Evolutionary conservation across 768 basidiomycete species (phyloP).

Genomic region (Lactifluus subvellereus): DNA sequence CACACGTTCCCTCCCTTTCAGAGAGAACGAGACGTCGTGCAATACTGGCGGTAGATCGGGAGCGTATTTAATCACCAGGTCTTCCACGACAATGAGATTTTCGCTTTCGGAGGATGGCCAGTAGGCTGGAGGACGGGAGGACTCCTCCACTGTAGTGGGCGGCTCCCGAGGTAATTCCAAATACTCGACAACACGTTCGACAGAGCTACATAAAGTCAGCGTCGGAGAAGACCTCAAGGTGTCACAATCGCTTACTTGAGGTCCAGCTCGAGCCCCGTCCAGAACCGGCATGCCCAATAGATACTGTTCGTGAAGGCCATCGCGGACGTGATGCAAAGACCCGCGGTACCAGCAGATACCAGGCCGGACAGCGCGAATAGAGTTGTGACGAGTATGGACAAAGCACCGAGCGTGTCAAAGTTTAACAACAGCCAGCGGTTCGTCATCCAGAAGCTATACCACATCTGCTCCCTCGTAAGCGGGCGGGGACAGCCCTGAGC

Average conservation of each 20-base stretch:
- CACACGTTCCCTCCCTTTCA: slow-evolving; percentile 67
- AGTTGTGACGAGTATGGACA: slow-evolving; percentile 69
- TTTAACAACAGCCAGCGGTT: slow-evolving; percentile 81
- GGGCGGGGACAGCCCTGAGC: not conserved
- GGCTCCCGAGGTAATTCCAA: slow-evolving; percentile 87
- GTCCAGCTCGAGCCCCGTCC: slow-evolving; percentile 61
- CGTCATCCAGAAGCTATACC: slow-evolving; percentile 87
- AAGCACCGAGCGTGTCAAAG: slow-evolving; percentile 72
- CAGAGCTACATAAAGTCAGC: slow-evolving; percentile 46
- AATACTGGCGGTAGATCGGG: slow-evolving; percentile 80
- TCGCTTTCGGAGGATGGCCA: slow-evolving; percentile 78
- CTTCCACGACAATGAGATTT: slow-evolving; percentile 59
- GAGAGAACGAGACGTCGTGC: slow-evolving; percentile 64
- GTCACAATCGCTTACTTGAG: slow-evolving; percentile 50
- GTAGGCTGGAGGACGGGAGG: slow-evolving; percentile 76
- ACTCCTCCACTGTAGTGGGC: slow-evolving; percentile 67
- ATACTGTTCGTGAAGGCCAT: slow-evolving; percentile 52
- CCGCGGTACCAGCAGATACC: slow-evolving; percentile 55
- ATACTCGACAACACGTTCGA: slow-evolving; percentile 90
- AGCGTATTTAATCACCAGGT: slow-evolving; percentile 76
- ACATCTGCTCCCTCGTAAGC: slow-evolving; percentile 46
- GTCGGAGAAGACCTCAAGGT: slow-evolving; percentile 13
- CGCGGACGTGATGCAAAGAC: slow-evolving; percentile 70
- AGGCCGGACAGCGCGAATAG: slow-evolving; percentile 66
- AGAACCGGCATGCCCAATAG: slow-evolving; percentile 47